Evolutionary conservation across 768 basidiomycete genomes (phyloP), one percentile per base, ranked within the genome.

Genomic region (Lactarius hengduanensis): DNA sequence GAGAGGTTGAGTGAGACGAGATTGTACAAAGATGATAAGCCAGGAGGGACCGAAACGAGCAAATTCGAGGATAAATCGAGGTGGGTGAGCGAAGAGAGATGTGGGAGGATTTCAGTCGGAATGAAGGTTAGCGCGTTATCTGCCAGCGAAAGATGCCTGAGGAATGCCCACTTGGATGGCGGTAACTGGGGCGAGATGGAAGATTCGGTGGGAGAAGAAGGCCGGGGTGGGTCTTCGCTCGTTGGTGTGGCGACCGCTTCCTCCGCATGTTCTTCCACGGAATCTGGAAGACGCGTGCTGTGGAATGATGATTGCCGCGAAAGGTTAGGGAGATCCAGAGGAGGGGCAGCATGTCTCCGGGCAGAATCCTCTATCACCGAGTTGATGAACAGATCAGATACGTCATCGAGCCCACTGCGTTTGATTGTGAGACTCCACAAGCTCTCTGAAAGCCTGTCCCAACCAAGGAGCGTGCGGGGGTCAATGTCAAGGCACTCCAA

Each of bases 1-100:
- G 92, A 83, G n/a, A 99, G 85, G 77, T 97, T 96, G 71, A 99
- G 88, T n/a, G 91, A 92, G 62, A 86, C 77, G 61, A 99, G 90
- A 69, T 88, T 90, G 72, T 88, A 85, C 28, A 99, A 84, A 6
- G 80, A 74, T 18, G 86, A 83, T 38, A 96, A 82, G 26, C 89
- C 90, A 1, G 88, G 76, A 0, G 94, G 94, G n/a, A 96, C 83
- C 36, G 92, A 90, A 50, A 95, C 87, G 56, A 98, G 84, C 20
- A 97, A 85, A 75, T 97, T 97, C 50, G 91, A 91, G 22, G 94
- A 95, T 50, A 96, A 83, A 76, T 96, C 93, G 68, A 96, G 85
- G 74, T 92, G 86, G 0, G 89, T 89, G 50, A 98, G 77, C 6
- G 89, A 84, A 53, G 87, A 84, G 61, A 96, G 83, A 73, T 86